Evolutionary conservation across 2,329 filamentous ascomycete species (phyloP).

Genomic region (Fusarium solani-melongenae): DNA sequence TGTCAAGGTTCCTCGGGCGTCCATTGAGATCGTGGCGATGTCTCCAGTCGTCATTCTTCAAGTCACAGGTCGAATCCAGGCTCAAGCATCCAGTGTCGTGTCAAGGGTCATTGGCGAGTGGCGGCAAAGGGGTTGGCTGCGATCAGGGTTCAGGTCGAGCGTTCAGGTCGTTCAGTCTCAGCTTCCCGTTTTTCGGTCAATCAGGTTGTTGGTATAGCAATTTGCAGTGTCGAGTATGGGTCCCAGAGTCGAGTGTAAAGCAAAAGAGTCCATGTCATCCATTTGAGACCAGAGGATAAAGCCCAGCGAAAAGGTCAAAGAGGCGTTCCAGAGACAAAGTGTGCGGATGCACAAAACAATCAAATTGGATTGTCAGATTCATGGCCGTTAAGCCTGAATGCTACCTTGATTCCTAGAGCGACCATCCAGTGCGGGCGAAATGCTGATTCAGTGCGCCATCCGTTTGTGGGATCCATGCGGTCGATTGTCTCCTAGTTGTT

Average conservation of each 20-base stretch:
- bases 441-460: conserved; percentile 6
- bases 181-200: conserved; percentile 22
- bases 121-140: not conserved
- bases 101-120: not conserved
- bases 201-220: conserved; percentile 39
- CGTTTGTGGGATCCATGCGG: not conserved
- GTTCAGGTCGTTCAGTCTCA: conserved; percentile 11
- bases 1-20: conserved; percentile 27
- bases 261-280: conserved; percentile 27
- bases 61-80: conserved; percentile 27
- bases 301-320: conserved; percentile 7
- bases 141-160: not conserved
- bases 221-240: conserved; percentile 11
- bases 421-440: conserved; percentile 24
- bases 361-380: conserved; percentile 45
- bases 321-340: conserved; percentile 12
- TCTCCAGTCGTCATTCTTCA: conserved; percentile 14
- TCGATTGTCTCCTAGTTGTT: conserved; percentile 26
- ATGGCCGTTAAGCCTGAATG: conserved; percentile 26
- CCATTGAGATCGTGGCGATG: conserved; percentile 4
- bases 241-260: conserved; percentile 15
- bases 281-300: conserved; percentile 20
- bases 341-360: conserved; percentile 50
- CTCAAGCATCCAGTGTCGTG: conserved; percentile 9
- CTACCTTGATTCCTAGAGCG: conserved; percentile 29